phyloP scores from a whole-genome alignment of 225 moss, liverwort and hornwort species.

The Marchantia paleacea region DNA sequence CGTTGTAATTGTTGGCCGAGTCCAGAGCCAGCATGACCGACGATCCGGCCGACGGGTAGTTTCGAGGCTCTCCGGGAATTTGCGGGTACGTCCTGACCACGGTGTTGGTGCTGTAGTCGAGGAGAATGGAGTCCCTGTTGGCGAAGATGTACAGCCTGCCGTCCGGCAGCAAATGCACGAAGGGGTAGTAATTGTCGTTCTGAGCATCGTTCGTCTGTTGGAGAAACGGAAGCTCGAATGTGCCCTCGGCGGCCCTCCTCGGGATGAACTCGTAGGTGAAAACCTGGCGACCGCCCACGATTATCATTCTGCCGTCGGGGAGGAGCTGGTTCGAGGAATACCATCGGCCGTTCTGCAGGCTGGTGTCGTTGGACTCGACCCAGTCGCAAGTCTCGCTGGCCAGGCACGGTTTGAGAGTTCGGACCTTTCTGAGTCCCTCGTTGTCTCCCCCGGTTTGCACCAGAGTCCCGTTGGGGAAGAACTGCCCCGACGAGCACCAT shows the following conservation, averaged over 20 bases:
- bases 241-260: constrained; percentile 21
- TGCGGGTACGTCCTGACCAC: constrained; percentile 38
- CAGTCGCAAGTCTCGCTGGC: constrained; percentile 53
- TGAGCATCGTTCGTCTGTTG: constrained; percentile 21
- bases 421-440: constrained; percentile 56
- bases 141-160: constrained; percentile 71
- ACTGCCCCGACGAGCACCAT: constrained; percentile 70
- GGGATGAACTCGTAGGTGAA: constrained; percentile 60
- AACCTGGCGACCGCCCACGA: constrained; percentile 46
- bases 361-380: constrained; percentile 39
- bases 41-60: constrained; percentile 67
- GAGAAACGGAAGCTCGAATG: constrained; percentile 26
- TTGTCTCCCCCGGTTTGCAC: constrained; percentile 69
- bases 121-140: constrained; percentile 57
- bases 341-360: constrained; percentile 55
- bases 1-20: constrained; percentile 11
- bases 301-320: constrained; percentile 54
- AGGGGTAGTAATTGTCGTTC: constrained; percentile 67
- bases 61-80: constrained; percentile 57
- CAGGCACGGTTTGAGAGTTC: constrained; percentile 51
- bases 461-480: constrained; percentile 54
- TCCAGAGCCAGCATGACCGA: constrained; percentile 63
- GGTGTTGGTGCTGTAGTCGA: constrained; percentile 43
- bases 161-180: constrained; percentile 55
- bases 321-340: constrained; percentile 70